A percentile compares a stretch with the other conserved stretches of the same genome.
These are phyloP conservation scores for Knoxdaviesia capensis DNA, from an alignment of 2,329 filamentous ascomycete genomes.

Conservation along the genomic window DNA sequence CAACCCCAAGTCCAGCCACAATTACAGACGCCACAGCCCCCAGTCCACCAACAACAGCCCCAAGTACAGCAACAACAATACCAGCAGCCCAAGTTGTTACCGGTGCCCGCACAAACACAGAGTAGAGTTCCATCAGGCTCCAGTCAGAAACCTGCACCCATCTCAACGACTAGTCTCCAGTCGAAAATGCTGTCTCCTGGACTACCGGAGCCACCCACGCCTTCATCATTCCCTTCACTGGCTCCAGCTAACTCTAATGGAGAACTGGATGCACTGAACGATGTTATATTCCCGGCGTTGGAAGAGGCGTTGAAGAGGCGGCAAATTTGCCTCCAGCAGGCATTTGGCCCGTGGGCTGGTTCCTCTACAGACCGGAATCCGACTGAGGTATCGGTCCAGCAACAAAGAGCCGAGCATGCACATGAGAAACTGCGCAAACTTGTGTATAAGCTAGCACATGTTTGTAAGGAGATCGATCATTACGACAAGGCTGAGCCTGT, in stretches of 20 bases:
- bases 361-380: no score
- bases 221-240: constrained; percentile 33
- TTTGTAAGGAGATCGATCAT: constrained; percentile 79
- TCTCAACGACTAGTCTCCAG: constrained; percentile 7
- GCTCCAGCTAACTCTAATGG: constrained; percentile 37
- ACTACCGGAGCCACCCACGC: constrained; percentile 14
- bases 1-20: constrained; percentile 19
- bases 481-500: constrained; percentile 74
- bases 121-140: background rate
- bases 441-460: constrained; percentile 61
- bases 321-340: constrained; percentile 36
- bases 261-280: constrained; percentile 69
- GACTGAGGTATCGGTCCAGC: constrained; percentile 31
- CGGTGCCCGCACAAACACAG: constrained; percentile 3
- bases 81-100: constrained; percentile 7
- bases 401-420: constrained; percentile 47
- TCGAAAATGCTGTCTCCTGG: constrained; percentile 14
- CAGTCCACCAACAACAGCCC: constrained; percentile 1
- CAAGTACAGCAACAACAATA: constrained; percentile 5
- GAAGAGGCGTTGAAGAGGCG: constrained; percentile 79
- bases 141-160: no score
- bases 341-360: constrained; percentile 18
- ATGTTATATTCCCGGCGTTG: constrained; percentile 82
- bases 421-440: constrained; percentile 70
- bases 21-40: constrained; percentile 7